Evolutionary conservation across 768 basidiomycete genomes (phyloP).

Genomic region (Jaapia argillacea): DNA sequence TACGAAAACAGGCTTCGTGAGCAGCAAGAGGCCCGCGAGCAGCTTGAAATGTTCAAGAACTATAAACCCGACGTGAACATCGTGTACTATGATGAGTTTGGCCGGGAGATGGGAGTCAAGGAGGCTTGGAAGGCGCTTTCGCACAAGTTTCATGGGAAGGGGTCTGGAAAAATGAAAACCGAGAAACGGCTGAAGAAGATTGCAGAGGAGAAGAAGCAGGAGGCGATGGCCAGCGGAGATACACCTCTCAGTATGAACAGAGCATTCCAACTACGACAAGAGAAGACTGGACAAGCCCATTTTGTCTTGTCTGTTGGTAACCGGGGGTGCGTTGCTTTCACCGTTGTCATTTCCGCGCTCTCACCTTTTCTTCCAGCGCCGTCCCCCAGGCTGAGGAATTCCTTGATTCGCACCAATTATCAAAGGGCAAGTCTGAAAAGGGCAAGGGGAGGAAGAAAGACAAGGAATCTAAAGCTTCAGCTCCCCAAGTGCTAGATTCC

Average conservation of each 20-base stretch:
- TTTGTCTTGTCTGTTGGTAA: conserved; percentile 94
- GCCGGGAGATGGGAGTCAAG: conserved; percentile 78
- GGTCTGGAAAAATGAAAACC: conserved; percentile 92
- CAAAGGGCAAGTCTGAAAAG: conserved; percentile 80
- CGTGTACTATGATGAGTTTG: conserved; percentile 95
- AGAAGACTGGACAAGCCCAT: conserved; percentile 92
- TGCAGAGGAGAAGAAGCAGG: conserved; percentile 92
- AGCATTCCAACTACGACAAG: conserved; percentile 88
- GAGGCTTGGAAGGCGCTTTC: conserved; percentile 98
- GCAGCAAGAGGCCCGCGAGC: conserved; percentile 79
- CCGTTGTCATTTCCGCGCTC: conserved; percentile 8
- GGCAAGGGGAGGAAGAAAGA: conserved; percentile 76
- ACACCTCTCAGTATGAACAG: conserved; percentile 92
- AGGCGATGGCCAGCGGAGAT: conserved; percentile 90
- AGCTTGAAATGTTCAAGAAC: conserved; percentile 74
- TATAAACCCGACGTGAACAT: conserved; percentile 98
- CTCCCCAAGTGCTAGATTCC: conserved; percentile 34
- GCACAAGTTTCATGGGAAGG: conserved; percentile 98
- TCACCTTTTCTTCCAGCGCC: conserved; percentile 36
- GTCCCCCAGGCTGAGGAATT: conserved; percentile 82
- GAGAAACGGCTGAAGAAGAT: conserved; percentile 96
- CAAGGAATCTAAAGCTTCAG: conserved; percentile 32
- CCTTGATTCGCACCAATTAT: conserved; percentile 68
- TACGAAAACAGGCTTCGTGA: conserved; percentile 90
- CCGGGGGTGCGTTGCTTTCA: conserved; percentile 54